A percentile compares a stretch with the other conserved stretches of the same genome.
Evolutionary conservation across 1,284 basidiomycete species (phyloP).

Genomic region (Golubevia pallescens): DNA sequence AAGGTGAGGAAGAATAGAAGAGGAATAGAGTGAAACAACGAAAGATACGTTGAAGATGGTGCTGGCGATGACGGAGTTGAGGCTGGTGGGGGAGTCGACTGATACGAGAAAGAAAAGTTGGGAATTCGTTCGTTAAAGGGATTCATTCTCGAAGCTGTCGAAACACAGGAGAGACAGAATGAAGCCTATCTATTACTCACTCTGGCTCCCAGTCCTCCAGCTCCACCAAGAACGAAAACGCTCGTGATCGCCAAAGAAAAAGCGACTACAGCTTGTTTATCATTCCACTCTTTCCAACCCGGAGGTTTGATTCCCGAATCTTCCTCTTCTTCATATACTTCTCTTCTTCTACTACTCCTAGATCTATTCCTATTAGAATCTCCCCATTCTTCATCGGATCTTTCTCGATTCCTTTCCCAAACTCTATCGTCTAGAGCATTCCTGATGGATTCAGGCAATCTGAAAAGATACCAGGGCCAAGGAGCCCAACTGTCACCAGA

Average conservation of each 20-base stretch:
- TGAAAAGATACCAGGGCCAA: too few species aligned
- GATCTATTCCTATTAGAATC: not conserved
- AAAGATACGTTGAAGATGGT: conserved; percentile 37
- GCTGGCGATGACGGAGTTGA: conserved; percentile 23
- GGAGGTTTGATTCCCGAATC: not conserved
- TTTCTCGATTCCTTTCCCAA: too few species aligned
- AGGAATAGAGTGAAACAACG: conserved; percentile 47
- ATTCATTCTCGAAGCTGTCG: too few species aligned
- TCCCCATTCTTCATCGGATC: too few species aligned
- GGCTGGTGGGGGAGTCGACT: conserved; percentile 2
- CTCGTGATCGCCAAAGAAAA: conserved; percentile 26
- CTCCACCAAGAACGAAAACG: conserved; percentile 27
- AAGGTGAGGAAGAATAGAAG: conserved; percentile 44
- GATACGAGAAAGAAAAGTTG: conserved; percentile 5
- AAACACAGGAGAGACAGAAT: conserved; percentile 8
- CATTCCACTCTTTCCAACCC: conserved; percentile 27
- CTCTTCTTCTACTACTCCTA: conserved; percentile 3
- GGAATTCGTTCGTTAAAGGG: not conserved
- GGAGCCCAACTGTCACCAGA: too few species aligned
- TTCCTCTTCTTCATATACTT: not conserved
- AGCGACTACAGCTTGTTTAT: conserved; percentile 37
- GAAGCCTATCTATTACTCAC: conserved; percentile 6
- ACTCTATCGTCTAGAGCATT: too few species aligned
- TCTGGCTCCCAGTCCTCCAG: conserved; percentile 13
- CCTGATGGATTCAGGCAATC: too few species aligned